A percentile compares a stretch with the other conserved stretches of the same genome.
Evolutionary conservation across 2,329 filamentous ascomycete species (phyloP).

Genomic region (Sarocladiaceae sp.): DNA sequence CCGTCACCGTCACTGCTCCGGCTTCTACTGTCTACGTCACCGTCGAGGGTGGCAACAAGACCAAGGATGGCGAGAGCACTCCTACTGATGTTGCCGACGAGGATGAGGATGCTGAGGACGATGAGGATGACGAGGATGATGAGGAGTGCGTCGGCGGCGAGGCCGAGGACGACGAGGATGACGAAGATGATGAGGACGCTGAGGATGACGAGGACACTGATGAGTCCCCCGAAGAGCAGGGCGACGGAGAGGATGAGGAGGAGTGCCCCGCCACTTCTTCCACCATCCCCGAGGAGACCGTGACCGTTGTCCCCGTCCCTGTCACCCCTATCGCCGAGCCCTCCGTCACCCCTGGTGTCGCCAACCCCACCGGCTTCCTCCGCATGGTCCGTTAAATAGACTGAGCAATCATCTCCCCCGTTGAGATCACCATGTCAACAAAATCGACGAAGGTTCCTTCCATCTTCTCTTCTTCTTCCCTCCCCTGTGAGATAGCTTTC

Average conservation of each 20-base stretch:
- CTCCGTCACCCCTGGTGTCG: conserved; percentile 26
- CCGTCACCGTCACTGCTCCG: conserved; percentile 26
- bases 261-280: neutral
- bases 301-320: conserved; percentile 18
- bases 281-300: conserved; percentile 15
- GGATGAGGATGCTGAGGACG: conserved; percentile 11
- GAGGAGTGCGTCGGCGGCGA: conserved; percentile 15
- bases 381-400: conserved; percentile 26
- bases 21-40: conserved; percentile 33
- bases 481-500: neutral
- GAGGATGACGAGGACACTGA: conserved; percentile 12
- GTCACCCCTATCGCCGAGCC: conserved; percentile 17
- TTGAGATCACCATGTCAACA: no score
- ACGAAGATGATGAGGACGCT: conserved; percentile 16
- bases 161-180: conserved; percentile 15
- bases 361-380: conserved; percentile 30
- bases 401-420: neutral
- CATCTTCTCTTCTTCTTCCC: neutral
- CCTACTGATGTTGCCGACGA: conserved; percentile 11
- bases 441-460: no score
- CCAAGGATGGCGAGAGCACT: conserved; percentile 10
- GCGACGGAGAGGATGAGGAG: conserved; percentile 16
- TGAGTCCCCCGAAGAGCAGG: conserved; percentile 9
- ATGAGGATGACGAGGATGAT: conserved; percentile 11
- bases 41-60: conserved; percentile 18